Conservation (phyloP, 805 yeast species). For the Zygosaccharomyces pseudorouxii region DNA sequence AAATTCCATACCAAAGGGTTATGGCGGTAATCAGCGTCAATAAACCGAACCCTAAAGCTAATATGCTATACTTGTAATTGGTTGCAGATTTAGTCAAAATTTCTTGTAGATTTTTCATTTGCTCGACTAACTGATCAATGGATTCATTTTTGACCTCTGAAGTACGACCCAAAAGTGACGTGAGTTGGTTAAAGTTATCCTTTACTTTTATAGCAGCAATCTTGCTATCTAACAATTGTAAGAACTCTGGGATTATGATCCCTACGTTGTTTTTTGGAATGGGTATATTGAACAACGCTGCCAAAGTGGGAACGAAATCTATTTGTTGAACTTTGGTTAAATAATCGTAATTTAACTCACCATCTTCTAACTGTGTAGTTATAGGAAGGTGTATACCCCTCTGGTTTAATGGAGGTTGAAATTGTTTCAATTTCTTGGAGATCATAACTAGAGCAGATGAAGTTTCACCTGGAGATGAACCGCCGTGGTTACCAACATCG, state of each 20-base stretch:
- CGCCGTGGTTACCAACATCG: constrained; percentile 94
- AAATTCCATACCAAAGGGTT: constrained; percentile 6
- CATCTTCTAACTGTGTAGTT: constrained; percentile 33
- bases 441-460: constrained; percentile 73
- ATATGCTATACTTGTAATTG: constrained; percentile 57
- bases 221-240: constrained; percentile 45
- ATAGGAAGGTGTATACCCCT: constrained; percentile 15
- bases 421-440: constrained; percentile 51
- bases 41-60: constrained; percentile 34
- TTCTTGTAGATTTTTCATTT: constrained; percentile 47
- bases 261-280: constrained; percentile 90
- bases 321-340: constrained; percentile 69
- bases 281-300: constrained; percentile 77
- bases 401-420: constrained; percentile 19
- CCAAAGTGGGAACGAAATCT: constrained; percentile 87
- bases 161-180: constrained; percentile 25
- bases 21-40: constrained; percentile 18
- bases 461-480: constrained; percentile 88
- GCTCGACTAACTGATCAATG: constrained; percentile 28
- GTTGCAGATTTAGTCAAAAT: constrained; percentile 59
- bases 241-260: constrained; percentile 52
- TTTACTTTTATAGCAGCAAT: constrained; percentile 31
- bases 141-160: constrained; percentile 10
- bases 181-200: constrained; percentile 58
- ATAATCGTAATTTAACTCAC: constrained; percentile 45